Conservation (phyloP, 345 rosid species). For the Atalantia buxifolia region DNA sequence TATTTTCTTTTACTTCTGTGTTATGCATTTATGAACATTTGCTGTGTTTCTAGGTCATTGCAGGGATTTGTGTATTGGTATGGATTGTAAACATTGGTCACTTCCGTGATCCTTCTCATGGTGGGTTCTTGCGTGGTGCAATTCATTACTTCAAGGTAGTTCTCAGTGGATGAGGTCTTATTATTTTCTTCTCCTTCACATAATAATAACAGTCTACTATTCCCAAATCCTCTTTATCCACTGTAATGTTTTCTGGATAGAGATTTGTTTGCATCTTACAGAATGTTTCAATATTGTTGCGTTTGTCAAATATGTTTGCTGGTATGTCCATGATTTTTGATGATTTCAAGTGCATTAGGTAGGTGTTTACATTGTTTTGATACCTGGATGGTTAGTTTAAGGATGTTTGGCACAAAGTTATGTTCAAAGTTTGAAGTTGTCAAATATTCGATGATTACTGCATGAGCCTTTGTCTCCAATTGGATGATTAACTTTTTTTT, state of each 20-base stretch:
- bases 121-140: constrained; percentile 93
- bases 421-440: not conserved
- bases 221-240: not conserved
- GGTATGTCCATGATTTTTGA: not conserved
- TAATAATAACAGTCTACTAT: not conserved
- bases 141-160: constrained; percentile 97
- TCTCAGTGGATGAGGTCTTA: not conserved
- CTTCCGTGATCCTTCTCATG: constrained; percentile 94
- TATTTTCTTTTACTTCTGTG: not conserved
- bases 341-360: not conserved
- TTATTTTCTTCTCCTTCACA: not conserved
- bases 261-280: not conserved
- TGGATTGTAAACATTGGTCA: constrained; percentile 99
- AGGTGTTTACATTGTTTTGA: not conserved
- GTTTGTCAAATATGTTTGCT: not conserved
- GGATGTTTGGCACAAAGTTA: not conserved
- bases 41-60: constrained; percentile 71
- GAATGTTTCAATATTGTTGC: not conserved
- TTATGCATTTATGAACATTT: constrained; percentile 3
- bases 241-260: not conserved
- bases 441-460: not conserved
- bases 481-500: not conserved
- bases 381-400: not conserved
- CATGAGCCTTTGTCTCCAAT: not conserved
- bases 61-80: constrained; percentile 92